Conservation (phyloP, 192 early-diverging fungal genomes). For the Helicostylum pulchrum region DNA sequence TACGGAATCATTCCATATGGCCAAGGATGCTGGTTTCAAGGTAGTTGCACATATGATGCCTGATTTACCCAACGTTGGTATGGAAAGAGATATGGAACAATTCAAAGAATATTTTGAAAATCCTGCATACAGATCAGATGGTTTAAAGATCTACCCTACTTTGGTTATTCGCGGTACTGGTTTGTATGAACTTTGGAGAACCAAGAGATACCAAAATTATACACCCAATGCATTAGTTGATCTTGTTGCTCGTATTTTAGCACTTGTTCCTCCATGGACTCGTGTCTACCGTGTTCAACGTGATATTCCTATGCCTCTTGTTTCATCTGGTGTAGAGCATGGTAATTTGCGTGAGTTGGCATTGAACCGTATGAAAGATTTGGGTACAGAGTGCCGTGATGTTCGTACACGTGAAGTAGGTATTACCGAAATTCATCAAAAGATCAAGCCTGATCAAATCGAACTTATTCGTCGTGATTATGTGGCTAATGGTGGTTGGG, state of each 20-base stretch:
- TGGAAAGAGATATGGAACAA: constrained; percentile 99
- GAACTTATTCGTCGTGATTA: constrained; percentile 98
- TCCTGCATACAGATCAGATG: constrained; percentile 97
- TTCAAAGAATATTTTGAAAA: constrained; percentile 99
- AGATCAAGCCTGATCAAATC: constrained; percentile 90
- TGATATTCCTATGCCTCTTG: constrained; percentile 99
- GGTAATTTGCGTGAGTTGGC: constrained; percentile 96
- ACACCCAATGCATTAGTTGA: constrained; percentile 95
- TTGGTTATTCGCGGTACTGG: constrained; percentile 98
- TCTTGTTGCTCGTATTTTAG: constrained; percentile 90
- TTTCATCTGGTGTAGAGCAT: constrained; percentile 97
- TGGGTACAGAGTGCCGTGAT: constrained; percentile 94
- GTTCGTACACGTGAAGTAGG: constrained; percentile 98
- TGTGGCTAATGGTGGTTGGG: constrained; percentile 97
- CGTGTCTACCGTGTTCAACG: constrained; percentile 97
- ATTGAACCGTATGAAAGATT: constrained; percentile 91
- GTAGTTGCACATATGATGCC: constrained; percentile 99
- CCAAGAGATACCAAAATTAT: constrained; percentile 97
- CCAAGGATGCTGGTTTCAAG: constrained; percentile 98
- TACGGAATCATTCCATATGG: constrained; percentile 94
- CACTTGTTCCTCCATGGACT: constrained; percentile 98
- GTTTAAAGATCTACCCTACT: constrained; percentile 97
- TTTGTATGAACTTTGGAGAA: constrained; percentile 98
- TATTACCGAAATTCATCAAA: constrained; percentile 96
- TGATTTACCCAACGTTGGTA: constrained; percentile 98